Percentiles rank a stretch among this genome's conserved stretches.
Evolutionary conservation across 176 grass and related monocot genomes (phyloP).

Genomic region (Musa troglodytarum): DNA sequence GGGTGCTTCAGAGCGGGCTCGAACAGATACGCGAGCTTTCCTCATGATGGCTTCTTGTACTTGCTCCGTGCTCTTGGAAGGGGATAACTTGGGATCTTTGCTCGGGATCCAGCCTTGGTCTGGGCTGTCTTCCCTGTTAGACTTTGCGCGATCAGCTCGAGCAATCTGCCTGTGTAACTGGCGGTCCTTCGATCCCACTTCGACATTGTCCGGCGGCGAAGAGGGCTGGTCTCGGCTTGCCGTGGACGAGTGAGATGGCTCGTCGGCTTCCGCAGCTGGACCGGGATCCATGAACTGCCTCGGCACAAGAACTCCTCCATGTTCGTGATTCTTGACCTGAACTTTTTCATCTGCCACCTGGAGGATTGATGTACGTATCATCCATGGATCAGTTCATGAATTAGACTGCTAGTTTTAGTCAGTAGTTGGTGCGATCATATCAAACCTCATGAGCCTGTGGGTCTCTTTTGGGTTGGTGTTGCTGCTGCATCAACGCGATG

Average conservation of each 20-base stretch:
- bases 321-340: not conserved
- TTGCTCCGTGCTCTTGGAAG: slow-evolving; percentile 36
- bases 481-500: slow-evolving; percentile 54
- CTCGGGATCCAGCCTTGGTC: not conserved
- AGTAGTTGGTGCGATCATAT: too few relatives aligned
- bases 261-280: slow-evolving; percentile 15
- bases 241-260: slow-evolving; percentile 75
- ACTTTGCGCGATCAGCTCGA: not conserved
- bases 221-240: slow-evolving; percentile 47
- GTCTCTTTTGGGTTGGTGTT: slow-evolving; percentile 8
- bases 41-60: slow-evolving; percentile 64
- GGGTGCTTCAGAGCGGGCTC: slow-evolving; percentile 77
- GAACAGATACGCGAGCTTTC: slow-evolving; percentile 90
- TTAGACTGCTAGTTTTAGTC: too few relatives aligned
- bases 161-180: not conserved
- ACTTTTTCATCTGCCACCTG: slow-evolving; percentile 1
- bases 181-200: slow-evolving; percentile 18
- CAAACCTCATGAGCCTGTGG: too few relatives aligned
- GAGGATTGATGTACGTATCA: not conserved
- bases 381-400: not conserved
- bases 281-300: slow-evolving; percentile 46
- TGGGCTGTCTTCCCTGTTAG: slow-evolving; percentile 21
- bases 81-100: slow-evolving; percentile 17
- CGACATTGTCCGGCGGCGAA: slow-evolving; percentile 30
- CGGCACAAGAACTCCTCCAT: slow-evolving; percentile 29